phyloP scores from a whole-genome alignment of 78 protist species.

The Dictyostelium purpureum region DNA sequence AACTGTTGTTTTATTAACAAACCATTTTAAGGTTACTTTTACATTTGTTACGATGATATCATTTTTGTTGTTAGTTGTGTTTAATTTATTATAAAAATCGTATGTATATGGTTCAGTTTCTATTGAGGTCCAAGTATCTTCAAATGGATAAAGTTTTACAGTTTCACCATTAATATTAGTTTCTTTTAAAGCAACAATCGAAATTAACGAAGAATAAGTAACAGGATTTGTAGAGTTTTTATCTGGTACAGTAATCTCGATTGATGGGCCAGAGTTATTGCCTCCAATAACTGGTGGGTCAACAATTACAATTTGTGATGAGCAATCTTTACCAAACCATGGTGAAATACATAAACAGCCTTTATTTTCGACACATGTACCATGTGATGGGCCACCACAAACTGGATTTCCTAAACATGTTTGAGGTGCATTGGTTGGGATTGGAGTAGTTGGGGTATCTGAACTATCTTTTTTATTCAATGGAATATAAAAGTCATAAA shows the following conservation, averaged over 20 bases:
- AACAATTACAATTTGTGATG: background rate
- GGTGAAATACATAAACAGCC: conserved; percentile 5
- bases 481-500: no score
- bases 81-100: no score
- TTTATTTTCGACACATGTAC: background rate
- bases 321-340: background rate
- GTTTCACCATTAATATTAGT: no score
- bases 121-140: no score
- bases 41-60: background rate
- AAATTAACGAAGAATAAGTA: no score
- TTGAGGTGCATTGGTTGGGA: conserved; percentile 12
- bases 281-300: background rate
- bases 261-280: no score
- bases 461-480: background rate
- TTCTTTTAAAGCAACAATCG: no score
- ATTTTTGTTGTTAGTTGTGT: background rate
- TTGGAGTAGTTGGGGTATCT: background rate
- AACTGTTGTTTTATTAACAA: background rate
- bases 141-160: no score
- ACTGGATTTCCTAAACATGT: background rate
- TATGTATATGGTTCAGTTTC: no score
- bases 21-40: background rate
- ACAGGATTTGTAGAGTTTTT: no score
- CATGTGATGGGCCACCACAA: conserved; percentile 1
- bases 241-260: no score